These are phyloP conservation scores for Wickerhamomyces sydowiorum DNA, from an alignment of 805 yeast genomes.

Conservation along the genomic window DNA sequence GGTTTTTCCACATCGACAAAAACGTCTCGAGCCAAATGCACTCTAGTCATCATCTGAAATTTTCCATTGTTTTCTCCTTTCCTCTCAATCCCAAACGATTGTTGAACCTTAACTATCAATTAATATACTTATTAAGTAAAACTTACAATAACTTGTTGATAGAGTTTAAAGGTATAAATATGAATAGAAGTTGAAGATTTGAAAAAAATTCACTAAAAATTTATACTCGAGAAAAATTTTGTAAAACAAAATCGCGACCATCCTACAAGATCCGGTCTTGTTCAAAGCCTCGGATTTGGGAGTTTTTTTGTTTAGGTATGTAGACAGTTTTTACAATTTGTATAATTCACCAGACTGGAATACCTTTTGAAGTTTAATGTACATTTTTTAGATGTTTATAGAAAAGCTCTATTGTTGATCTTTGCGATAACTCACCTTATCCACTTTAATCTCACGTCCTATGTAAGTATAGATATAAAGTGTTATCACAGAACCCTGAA, in stretches of 20 bases:
- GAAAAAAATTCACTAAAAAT: not conserved
- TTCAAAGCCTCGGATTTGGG: not conserved
- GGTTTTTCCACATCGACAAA: conserved; percentile 96
- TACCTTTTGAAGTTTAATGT: not conserved
- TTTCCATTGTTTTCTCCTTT: not conserved
- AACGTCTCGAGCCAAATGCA: conserved; percentile 99
- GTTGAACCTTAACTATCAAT: too few species aligned
- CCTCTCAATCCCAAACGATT: not conserved
- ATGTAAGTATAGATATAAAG: conserved; percentile 79
- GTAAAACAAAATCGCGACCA: not conserved
- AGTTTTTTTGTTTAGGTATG: not conserved
- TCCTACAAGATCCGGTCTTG: not conserved
- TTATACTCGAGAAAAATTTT: not conserved
- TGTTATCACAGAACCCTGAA: conserved; percentile 73
- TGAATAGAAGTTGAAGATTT: not conserved
- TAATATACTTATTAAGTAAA: not conserved
- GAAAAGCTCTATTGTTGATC: conserved; percentile 22
- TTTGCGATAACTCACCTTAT: conserved; percentile 69
- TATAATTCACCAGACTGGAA: not conserved
- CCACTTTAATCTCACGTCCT: conserved; percentile 84
- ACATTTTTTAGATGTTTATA: not conserved
- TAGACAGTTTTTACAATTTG: not conserved
- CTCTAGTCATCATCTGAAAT: conserved; percentile 41
- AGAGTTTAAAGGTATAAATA: not conserved
- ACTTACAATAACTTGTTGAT: not conserved